Evolutionary conservation across 345 rosid genomes (phyloP), one percentile per base, ranked within the genome.

Genomic region (Ceriops tagal): DNA sequence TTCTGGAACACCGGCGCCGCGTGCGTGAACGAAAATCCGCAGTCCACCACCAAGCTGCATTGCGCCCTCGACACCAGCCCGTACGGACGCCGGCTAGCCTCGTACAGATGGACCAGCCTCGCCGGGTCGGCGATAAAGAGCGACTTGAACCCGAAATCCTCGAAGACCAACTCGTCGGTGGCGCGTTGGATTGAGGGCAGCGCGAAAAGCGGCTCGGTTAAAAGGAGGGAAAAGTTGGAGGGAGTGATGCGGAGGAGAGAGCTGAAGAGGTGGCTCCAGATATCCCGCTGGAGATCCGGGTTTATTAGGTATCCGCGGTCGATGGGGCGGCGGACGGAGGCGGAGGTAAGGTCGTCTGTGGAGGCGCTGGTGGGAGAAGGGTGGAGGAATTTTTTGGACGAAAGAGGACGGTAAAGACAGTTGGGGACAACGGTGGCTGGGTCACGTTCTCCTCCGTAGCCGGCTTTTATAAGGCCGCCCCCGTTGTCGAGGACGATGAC

Each of bases 271-370:
- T 91, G 88, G 71, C 83, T 79, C 97, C 96, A 93, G 49, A 93
- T 91, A 65, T 93, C 97, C 7, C 98, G 93, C 67, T 93, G 89
- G 56, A 91, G 80, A 28, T 91, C 97, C 2, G 88, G 81, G 85
- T 93, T 93, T 43, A 88, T 89, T 51, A 93, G 84, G 87, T 91
- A 88, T 18, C 98, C 98, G 5, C 97, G 92, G 84, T 93, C 98
- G 66, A 91, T 83, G 30, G 98, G 98, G 43, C 97, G 92, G 74
- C 97, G 98, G 49, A 93, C 76, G 58, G 92, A 82, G 64, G 98
- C 97, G 73, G 97, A 91, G 66, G 97, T 93, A 7, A 93, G 86
- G 82, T 93, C 98, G 55, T 85, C 92, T 64, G 75, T 18, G 49
- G 82, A 53, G 71, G 82, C 37, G 63, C 73, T 16, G 58, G 73